These are phyloP conservation scores for Russula virescens DNA, from an alignment of 768 basidiomycete species.

Conservation along the genomic window DNA sequence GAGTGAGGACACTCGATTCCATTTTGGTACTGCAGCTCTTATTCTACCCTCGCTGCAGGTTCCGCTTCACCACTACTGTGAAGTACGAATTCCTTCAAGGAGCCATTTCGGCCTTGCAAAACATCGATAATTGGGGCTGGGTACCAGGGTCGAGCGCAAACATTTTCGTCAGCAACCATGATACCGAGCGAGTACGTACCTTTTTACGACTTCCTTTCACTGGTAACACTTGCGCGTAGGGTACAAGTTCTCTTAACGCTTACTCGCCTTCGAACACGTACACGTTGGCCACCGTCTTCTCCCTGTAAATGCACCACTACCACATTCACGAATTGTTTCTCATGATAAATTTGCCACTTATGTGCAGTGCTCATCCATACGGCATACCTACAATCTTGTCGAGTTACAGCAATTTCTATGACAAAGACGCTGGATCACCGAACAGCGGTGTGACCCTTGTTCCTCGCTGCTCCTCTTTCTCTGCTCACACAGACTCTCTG, in stretches of 20 bases:
- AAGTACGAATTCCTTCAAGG: conserved; percentile 46
- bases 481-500: not conserved
- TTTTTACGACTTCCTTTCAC: not conserved
- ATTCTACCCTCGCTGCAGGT: conserved; percentile 28
- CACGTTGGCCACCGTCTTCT: conserved; percentile 53
- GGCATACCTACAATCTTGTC: conserved; percentile 61
- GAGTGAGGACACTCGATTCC: conserved; percentile 35
- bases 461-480: not conserved
- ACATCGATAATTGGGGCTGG: conserved; percentile 54
- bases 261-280: conserved; percentile 64
- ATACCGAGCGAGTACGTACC: conserved; percentile 50
- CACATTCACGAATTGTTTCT: not conserved
- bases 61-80: conserved; percentile 53
- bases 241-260: conserved; percentile 47
- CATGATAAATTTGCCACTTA: not conserved
- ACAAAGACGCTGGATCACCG: conserved; percentile 52
- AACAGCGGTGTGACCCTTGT: conserved; percentile 41
- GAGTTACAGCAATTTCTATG: conserved; percentile 44
- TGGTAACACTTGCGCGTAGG: conserved; percentile 29
- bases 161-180: conserved; percentile 64
- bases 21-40: not conserved
- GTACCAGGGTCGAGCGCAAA: conserved; percentile 48
- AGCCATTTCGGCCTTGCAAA: conserved; percentile 47
- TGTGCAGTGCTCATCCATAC: conserved; percentile 48
- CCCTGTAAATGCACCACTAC: conserved; percentile 32